Percentiles rank a stretch among this genome's conserved stretches.
Evolutionary conservation across 768 basidiomycete genomes (phyloP).

Genomic region (Tricholoma furcatifolium): DNA sequence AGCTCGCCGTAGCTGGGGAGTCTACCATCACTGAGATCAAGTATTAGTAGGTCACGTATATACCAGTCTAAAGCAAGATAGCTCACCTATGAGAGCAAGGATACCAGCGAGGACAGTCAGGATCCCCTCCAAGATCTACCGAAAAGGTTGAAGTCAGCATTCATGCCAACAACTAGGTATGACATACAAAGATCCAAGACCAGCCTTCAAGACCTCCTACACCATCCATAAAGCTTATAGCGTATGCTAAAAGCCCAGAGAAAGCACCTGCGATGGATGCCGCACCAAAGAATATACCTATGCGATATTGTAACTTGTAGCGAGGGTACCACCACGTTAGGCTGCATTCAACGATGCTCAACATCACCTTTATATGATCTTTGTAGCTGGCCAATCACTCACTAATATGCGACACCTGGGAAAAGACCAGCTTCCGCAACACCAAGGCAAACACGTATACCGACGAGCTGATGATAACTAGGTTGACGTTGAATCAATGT

Average conservation of each 20-base stretch:
- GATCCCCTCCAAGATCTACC: conserved; percentile 62
- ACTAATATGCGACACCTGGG: conserved; percentile 78
- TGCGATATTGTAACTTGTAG: conserved; percentile 55
- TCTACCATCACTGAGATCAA: conserved; percentile 53
- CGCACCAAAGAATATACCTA: conserved; percentile 65
- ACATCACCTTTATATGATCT: background rate
- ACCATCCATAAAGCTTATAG: conserved; percentile 51
- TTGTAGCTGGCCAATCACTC: conserved; percentile 13
- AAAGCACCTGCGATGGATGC: conserved; percentile 65
- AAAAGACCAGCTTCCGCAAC: conserved; percentile 70
- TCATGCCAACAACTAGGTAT: background rate
- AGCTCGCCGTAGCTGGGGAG: conserved; percentile 56
- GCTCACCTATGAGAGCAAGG: conserved; percentile 48
- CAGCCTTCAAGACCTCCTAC: conserved; percentile 48
- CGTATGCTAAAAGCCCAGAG: conserved; percentile 58
- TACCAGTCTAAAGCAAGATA: background rate
- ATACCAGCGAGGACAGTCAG: conserved; percentile 56
- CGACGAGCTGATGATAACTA: conserved; percentile 64
- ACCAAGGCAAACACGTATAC: conserved; percentile 56
- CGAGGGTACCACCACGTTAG: conserved; percentile 71
- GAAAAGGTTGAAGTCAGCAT: background rate
- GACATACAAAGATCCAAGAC: conserved; percentile 67
- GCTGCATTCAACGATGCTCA: conserved; percentile 24
- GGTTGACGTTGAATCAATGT: background rate
- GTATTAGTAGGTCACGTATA: background rate